phyloP scores from a whole-genome alignment of 805 yeast species.

The Hanseniaspora clermontiae region DNA sequence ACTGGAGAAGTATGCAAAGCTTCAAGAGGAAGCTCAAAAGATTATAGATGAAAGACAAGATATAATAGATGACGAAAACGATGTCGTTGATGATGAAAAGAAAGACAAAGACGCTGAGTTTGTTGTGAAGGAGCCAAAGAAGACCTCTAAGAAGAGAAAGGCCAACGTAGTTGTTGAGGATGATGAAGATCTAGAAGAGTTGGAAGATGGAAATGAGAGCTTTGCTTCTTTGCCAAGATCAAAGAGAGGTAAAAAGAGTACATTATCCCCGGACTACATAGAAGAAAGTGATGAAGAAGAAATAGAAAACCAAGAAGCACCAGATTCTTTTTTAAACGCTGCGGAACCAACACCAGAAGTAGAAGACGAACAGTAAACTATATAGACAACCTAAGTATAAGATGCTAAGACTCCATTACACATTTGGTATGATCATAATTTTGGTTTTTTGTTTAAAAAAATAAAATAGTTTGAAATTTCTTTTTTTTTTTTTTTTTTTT shows the following conservation, averaged over 20 bases:
- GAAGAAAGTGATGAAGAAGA: conserved; percentile 33
- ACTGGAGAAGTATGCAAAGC: conserved; percentile 35
- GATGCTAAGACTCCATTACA: conserved; percentile 8
- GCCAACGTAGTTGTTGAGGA: conserved; percentile 40
- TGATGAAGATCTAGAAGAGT: conserved; percentile 25
- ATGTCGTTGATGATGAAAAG: conserved; percentile 30
- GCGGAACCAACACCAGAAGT: conserved; percentile 19
- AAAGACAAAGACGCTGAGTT: conserved; percentile 29
- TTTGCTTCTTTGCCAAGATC: conserved; percentile 17
- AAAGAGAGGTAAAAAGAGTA: conserved; percentile 22
- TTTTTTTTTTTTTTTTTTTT: neutral
- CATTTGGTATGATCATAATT: neutral
- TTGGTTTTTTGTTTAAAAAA: neutral
- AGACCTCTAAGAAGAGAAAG: conserved; percentile 28
- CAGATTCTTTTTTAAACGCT: conserved; percentile 10
- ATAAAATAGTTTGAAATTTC: neutral
- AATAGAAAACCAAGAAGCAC: conserved; percentile 16
- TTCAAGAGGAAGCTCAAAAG: conserved; percentile 47
- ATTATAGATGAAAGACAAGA: conserved; percentile 45
- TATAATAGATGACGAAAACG: conserved; percentile 29
- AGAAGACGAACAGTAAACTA: conserved; percentile 14
- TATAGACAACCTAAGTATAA: conserved; percentile 15
- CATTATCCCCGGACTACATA: conserved; percentile 30
- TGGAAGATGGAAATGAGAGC: neutral
- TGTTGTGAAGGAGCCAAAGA: conserved; percentile 21